phyloP scores from a whole-genome alignment of 768 basidiomycete genomes.

The Fibroporia radiculosa region DNA sequence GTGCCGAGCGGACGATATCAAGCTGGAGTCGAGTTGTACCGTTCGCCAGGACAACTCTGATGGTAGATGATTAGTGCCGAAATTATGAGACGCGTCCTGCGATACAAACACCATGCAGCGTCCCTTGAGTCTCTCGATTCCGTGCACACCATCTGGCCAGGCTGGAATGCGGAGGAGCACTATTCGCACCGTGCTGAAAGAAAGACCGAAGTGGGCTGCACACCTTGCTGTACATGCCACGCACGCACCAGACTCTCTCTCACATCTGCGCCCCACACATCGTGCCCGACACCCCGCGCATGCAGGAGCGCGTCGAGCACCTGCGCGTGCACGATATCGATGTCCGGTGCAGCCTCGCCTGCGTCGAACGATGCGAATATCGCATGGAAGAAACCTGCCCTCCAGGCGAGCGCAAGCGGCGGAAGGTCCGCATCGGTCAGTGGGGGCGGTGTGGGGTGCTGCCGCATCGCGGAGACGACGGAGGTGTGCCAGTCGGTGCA shows the following conservation, averaged over 20 bases:
- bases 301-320: not conserved
- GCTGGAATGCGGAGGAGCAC: not conserved
- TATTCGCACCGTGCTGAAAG: not conserved
- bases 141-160: not conserved
- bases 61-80: no score
- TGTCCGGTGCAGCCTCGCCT: not conserved
- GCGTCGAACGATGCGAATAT: not conserved
- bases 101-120: not conserved
- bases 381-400: not conserved
- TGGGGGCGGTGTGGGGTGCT: not conserved
- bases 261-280: not conserved
- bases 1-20: slow-evolving; percentile 39
- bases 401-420: not conserved
- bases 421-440: not conserved
- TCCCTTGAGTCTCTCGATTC: not conserved
- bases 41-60: slow-evolving; percentile 53
- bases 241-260: not conserved
- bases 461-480: slow-evolving; percentile 9
- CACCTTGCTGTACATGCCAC: not conserved
- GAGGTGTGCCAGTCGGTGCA: slow-evolving; percentile 24
- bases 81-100: no score
- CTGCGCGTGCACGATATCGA: not conserved
- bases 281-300: not conserved
- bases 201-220: not conserved
- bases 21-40: slow-evolving; percentile 53